Percentiles rank a stretch among this genome's conserved stretches.
Conservation (phyloP, 495 filamentous ascomycete species). For the Schizothecium vesticola region DNA sequence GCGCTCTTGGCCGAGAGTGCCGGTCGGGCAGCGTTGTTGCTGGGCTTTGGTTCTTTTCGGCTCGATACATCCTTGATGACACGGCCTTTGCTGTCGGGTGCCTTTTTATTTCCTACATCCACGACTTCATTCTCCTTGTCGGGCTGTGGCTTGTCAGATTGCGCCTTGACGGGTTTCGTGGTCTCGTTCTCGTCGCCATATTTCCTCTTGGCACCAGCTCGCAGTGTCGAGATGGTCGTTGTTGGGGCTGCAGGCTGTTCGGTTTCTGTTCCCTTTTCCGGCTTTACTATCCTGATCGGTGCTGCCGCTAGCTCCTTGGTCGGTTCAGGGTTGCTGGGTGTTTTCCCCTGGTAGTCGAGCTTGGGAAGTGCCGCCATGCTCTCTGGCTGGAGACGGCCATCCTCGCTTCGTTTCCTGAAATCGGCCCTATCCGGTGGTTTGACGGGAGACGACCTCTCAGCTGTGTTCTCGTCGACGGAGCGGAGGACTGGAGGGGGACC, state of each 20-base stretch:
- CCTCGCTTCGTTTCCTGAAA: slow-evolving; percentile 16
- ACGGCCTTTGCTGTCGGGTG: not conserved
- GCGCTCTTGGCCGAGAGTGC: slow-evolving; percentile 43
- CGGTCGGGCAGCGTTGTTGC: slow-evolving; percentile 22
- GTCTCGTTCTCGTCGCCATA: slow-evolving; percentile 30
- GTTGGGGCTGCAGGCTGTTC: not conserved
- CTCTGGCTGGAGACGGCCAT: slow-evolving; percentile 5
- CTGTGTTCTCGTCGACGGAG: slow-evolving; percentile 57
- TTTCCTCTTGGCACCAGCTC: slow-evolving; percentile 31
- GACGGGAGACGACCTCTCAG: slow-evolving; percentile 46
- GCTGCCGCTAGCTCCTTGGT: slow-evolving; percentile 6
- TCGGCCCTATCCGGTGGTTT: slow-evolving; percentile 19
- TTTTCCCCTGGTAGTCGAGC: slow-evolving; percentile 18
- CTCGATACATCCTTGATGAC: slow-evolving; percentile 32
- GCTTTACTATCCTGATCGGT: slow-evolving; percentile 5
- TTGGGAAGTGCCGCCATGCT: slow-evolving; percentile 5
- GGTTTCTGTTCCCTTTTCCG: slow-evolving; percentile 7
- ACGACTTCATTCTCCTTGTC: slow-evolving; percentile 30
- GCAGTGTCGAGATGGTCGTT: slow-evolving; percentile 3
- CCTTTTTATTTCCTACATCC: slow-evolving; percentile 9
- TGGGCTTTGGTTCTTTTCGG: slow-evolving; percentile 20
- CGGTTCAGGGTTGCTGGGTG: slow-evolving; percentile 16
- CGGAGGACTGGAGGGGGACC: slow-evolving; percentile 61
- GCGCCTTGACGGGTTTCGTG: slow-evolving; percentile 2
- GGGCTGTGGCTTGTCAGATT: slow-evolving; percentile 14